These are phyloP conservation scores for Erysimum cheiri DNA, from an alignment of 441 rosid species.

Conservation along the genomic window DNA sequence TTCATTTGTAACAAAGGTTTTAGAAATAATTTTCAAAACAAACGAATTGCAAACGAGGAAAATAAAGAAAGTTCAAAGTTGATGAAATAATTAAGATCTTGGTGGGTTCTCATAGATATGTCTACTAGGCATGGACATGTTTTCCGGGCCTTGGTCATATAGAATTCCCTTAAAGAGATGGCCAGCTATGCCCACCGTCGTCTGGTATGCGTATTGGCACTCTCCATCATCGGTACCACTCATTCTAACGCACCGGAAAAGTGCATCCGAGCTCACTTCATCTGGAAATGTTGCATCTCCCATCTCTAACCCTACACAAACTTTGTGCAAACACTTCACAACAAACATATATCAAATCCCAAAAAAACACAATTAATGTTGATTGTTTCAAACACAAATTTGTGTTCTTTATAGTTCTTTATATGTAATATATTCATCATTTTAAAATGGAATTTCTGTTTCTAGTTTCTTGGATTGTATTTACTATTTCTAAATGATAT, in stretches of 20 bases:
- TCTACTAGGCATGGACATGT: constrained; percentile 9
- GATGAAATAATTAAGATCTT: constrained; percentile 1
- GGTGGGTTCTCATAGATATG: constrained; percentile 22
- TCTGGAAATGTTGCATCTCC: constrained; percentile 51
- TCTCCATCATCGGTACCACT: constrained; percentile 46
- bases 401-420: too few relatives aligned
- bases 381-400: not conserved
- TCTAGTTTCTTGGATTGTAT: not conserved
- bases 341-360: not conserved
- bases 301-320: constrained; percentile 44
- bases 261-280: constrained; percentile 53
- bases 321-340: not conserved
- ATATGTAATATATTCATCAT: not conserved
- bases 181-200: constrained; percentile 55
- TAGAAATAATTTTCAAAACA: constrained; percentile 6
- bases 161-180: constrained; percentile 61
- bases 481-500: not conserved
- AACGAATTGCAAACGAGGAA: not conserved
- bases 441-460: not conserved
- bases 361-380: not conserved
- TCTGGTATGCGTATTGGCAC: constrained; percentile 56
- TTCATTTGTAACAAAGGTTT: not conserved
- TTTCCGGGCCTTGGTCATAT: constrained; percentile 57
- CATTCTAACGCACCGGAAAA: constrained; percentile 55
- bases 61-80: not conserved